These are phyloP conservation scores for Jacaranda mimosifolia DNA, from an alignment of 257 asterid genomes.

Conservation along the genomic window DNA sequence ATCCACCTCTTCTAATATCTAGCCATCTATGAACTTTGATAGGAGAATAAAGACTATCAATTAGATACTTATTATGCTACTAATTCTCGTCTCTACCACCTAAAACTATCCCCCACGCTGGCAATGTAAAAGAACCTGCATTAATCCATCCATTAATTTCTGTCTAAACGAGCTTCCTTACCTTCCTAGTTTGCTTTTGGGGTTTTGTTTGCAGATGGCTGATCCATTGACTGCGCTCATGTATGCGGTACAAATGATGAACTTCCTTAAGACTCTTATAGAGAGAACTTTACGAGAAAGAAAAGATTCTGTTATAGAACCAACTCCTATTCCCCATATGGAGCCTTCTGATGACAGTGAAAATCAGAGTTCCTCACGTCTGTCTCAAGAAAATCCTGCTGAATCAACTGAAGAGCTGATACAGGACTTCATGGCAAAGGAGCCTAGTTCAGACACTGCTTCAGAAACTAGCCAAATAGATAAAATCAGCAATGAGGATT, in stretches of 20 bases:
- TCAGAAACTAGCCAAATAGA: slow-evolving; percentile 51
- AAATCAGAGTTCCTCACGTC: slow-evolving; percentile 55
- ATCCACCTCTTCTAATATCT: no score
- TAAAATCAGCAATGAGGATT: slow-evolving; percentile 57
- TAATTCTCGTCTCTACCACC: no score
- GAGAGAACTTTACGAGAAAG: slow-evolving; percentile 84
- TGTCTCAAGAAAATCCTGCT: slow-evolving; percentile 34
- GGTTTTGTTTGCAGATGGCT: slow-evolving; percentile 65
- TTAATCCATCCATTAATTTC: no score
- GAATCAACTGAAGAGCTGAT: slow-evolving; percentile 47
- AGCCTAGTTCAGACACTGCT: slow-evolving; percentile 50
- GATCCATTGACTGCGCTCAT: slow-evolving; percentile 91
- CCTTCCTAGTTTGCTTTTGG: slow-evolving; percentile 2
- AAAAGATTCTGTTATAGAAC: slow-evolving; percentile 59
- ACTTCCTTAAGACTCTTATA: slow-evolving; percentile 84
- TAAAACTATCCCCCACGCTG: no score
- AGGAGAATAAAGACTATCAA: no score
- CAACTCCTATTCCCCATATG: slow-evolving; percentile 43
- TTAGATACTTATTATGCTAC: no score
- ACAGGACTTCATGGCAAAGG: slow-evolving; percentile 42
- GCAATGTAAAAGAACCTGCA: no score
- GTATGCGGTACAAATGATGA: slow-evolving; percentile 97
- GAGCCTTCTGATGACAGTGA: slow-evolving; percentile 74
- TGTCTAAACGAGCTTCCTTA: background rate
- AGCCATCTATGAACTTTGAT: no score